These are phyloP conservation scores for sunflower (Helianthus annuus) DNA, from an alignment of 129 eudicot genomes.

Conservation along the genomic window DNA sequence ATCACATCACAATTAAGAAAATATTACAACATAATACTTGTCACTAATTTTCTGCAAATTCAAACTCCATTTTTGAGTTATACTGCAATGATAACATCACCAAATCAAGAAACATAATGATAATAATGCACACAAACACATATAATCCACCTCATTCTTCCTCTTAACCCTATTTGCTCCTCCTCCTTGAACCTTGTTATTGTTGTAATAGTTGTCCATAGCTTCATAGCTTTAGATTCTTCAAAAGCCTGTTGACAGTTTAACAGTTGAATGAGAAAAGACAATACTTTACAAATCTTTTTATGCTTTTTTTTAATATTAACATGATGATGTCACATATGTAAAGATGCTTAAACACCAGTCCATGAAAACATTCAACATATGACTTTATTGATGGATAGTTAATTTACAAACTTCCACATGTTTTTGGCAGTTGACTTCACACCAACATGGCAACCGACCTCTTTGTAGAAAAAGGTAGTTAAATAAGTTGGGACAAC, in stretches of 20 bases:
- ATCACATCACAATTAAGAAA: constrained; percentile 6
- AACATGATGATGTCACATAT: constrained; percentile 16
- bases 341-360: constrained; percentile 4
- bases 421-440: constrained; percentile 12
- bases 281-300: background rate
- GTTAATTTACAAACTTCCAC: no score
- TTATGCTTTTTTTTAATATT: background rate
- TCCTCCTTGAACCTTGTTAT: constrained; percentile 31
- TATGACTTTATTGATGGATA: constrained; percentile 7
- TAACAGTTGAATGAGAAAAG: constrained; percentile 11
- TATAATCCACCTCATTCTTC: constrained; percentile 28
- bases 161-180: constrained; percentile 1
- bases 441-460: constrained; percentile 28
- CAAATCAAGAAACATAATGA: constrained; percentile 26
- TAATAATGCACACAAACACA: constrained; percentile 35
- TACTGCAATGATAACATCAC: constrained; percentile 20
- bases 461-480: constrained; percentile 19
- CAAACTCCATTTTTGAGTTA: constrained; percentile 20
- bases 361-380: background rate
- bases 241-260: constrained; percentile 52
- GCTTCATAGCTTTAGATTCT: constrained; percentile 63
- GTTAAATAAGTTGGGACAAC: background rate
- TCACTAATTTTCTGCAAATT: constrained; percentile 23
- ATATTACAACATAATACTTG: constrained; percentile 22
- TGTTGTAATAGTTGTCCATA: constrained; percentile 19